A percentile compares a stretch with the other conserved stretches of the same genome.
These are phyloP conservation scores for Saccharomyces hybrid DNA, from an alignment of 1,139 yeast genomes.

Conservation along the genomic window DNA sequence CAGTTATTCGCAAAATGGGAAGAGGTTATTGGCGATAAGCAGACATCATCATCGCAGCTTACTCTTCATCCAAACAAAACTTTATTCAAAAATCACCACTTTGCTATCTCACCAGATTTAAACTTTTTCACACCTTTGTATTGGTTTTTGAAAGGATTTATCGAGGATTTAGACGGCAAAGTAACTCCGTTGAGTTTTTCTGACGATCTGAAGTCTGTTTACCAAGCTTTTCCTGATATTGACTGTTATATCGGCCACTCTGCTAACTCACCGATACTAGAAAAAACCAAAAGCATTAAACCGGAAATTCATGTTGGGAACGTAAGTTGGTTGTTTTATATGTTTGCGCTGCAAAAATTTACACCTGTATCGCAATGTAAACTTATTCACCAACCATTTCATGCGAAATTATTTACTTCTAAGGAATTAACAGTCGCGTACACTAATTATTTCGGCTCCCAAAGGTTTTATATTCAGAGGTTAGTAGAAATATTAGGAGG, in stretches of 20 bases:
- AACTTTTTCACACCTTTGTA: slow-evolving; percentile 28
- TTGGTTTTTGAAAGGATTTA: slow-evolving; percentile 30
- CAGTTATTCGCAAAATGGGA: background rate
- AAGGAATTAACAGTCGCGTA: slow-evolving; percentile 49
- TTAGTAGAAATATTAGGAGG: slow-evolving; percentile 73
- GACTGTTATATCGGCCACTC: slow-evolving; percentile 62
- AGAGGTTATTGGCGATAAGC: background rate
- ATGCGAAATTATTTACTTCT: slow-evolving; percentile 43
- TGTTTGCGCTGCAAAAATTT: slow-evolving; percentile 49
- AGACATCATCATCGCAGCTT: background rate
- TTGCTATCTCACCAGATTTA: slow-evolving; percentile 29
- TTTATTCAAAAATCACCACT: slow-evolving; percentile 8
- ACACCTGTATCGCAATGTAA: background rate
- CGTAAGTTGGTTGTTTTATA: slow-evolving; percentile 64
- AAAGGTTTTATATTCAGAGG: slow-evolving; percentile 60
- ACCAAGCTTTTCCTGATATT: slow-evolving; percentile 22
- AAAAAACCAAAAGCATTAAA: slow-evolving; percentile 8
- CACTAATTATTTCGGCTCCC: slow-evolving; percentile 80
- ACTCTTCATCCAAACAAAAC: background rate
- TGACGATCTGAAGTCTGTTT: slow-evolving; percentile 6
- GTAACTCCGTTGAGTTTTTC: slow-evolving; percentile 30
- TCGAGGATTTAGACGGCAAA: slow-evolving; percentile 36
- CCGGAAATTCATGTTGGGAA: slow-evolving; percentile 46
- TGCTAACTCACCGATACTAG: slow-evolving; percentile 41
- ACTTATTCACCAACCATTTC: slow-evolving; percentile 36